Evolutionary conservation across 208 protist species (phyloP).

Genomic region (Trichomonas tenax): DNA sequence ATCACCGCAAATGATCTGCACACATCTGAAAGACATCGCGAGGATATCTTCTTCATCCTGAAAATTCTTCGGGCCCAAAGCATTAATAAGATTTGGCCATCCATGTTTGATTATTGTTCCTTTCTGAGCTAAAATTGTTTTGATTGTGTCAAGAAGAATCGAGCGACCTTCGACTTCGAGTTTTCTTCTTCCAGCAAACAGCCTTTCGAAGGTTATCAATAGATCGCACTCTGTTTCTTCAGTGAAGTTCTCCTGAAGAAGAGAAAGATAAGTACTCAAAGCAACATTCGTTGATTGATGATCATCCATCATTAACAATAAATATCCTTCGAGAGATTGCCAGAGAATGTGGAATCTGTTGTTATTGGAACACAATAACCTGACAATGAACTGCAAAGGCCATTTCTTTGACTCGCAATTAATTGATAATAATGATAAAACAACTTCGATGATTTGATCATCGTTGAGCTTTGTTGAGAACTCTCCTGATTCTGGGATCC

Average conservation of each 20-base stretch:
- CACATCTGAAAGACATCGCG: neutral
- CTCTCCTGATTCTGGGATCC: neutral
- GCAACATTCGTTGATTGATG: neutral
- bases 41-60: neutral
- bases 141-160: neutral
- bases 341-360: neutral
- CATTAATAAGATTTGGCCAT: neutral
- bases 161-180: neutral
- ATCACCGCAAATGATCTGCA: conserved; percentile 2
- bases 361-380: neutral
- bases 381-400: neutral
- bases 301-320: neutral
- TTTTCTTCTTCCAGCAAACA: neutral
- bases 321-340: neutral
- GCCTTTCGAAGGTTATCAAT: neutral
- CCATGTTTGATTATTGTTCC: neutral
- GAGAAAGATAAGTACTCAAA: neutral
- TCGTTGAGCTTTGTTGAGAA: neutral
- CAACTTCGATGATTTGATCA: neutral
- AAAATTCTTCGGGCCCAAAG: neutral
- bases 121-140: neutral
- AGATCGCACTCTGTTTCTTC: neutral
- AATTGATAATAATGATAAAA: neutral
- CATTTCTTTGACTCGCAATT: neutral
- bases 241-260: neutral